Evolutionary conservation across 2,329 filamentous ascomycete genomes (phyloP).

Genomic region (Coniella lustricola): DNA sequence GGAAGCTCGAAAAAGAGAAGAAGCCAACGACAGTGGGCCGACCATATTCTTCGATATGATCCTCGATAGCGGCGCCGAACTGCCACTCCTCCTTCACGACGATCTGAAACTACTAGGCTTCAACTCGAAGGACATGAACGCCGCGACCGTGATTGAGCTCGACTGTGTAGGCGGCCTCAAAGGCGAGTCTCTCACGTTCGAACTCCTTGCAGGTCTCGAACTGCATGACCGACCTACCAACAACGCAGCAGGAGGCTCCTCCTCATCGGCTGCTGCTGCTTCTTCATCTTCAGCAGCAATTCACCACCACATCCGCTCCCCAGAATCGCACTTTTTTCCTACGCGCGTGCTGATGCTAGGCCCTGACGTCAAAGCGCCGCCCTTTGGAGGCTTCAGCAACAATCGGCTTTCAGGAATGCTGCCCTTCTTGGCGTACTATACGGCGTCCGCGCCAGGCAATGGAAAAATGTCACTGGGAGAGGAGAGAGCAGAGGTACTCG

Average conservation of each 20-base stretch:
- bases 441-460: constrained; percentile 32
- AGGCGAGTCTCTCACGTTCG: constrained; percentile 24
- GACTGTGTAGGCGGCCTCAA: constrained; percentile 18
- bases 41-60: constrained; percentile 28
- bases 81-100: constrained; percentile 28
- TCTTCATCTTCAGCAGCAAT: too few relatives aligned
- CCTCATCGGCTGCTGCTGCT: too few relatives aligned
- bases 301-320: background rate
- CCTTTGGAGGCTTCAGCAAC: background rate
- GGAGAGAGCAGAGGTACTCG: constrained; percentile 36
- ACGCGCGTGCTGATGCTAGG: constrained; percentile 18
- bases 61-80: constrained; percentile 37
- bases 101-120: constrained; percentile 32
- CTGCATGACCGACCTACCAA: constrained; percentile 8
- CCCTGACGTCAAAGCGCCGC: background rate
- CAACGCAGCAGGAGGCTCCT: too few relatives aligned
- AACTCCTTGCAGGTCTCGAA: constrained; percentile 28
- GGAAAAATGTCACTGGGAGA: constrained; percentile 33
- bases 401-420: constrained; percentile 34
- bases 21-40: constrained; percentile 17
- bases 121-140: constrained; percentile 24
- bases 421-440: constrained; percentile 36
- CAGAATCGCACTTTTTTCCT: background rate
- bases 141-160: constrained; percentile 23
- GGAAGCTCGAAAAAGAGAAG: background rate